Evolutionary conservation across 2,329 filamentous ascomycete species (phyloP).

Genomic region (Aspergillus latus): DNA sequence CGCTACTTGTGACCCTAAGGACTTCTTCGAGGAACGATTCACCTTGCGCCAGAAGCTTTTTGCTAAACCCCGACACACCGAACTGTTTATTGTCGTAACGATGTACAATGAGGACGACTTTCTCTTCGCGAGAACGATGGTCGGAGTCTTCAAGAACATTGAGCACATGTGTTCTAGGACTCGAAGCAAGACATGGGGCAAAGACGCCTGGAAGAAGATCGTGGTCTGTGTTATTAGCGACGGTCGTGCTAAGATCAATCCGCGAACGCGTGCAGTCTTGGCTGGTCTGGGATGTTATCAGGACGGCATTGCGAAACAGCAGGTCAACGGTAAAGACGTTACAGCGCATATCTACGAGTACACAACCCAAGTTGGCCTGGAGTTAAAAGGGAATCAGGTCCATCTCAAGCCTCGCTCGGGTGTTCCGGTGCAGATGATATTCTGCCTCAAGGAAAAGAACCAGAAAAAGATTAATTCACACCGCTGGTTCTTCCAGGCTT

Average conservation of each 20-base stretch:
- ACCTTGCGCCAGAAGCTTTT: constrained; percentile 89
- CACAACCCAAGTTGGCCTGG: constrained; percentile 63
- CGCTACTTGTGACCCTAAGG: constrained; percentile 88
- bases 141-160: constrained; percentile 97
- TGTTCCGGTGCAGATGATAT: constrained; percentile 92
- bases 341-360: constrained; percentile 95
- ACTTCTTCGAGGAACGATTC: constrained; percentile 87
- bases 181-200: constrained; percentile 96
- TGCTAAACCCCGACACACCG: constrained; percentile 86
- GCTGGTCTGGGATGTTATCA: constrained; percentile 96
- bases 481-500: constrained; percentile 98
- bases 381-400: constrained; percentile 87
- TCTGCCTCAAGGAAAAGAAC: constrained; percentile 99
- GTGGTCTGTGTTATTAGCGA: constrained; percentile 97
- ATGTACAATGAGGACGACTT: constrained; percentile 99
- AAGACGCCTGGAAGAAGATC: constrained; percentile 99
- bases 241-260: constrained; percentile 94
- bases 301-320: constrained; percentile 96
- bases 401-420: constrained; percentile 75
- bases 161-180: constrained; percentile 95
- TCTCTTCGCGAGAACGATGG: constrained; percentile 91
- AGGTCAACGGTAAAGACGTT: constrained; percentile 94
- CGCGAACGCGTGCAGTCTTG: constrained; percentile 81
- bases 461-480: constrained; percentile 99
- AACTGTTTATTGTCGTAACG: constrained; percentile 93